Percentiles rank a stretch among this genome's conserved stretches.
These are phyloP conservation scores for Gossypioides kirkii DNA, from an alignment of 345 rosid genomes.

Conservation along the genomic window DNA sequence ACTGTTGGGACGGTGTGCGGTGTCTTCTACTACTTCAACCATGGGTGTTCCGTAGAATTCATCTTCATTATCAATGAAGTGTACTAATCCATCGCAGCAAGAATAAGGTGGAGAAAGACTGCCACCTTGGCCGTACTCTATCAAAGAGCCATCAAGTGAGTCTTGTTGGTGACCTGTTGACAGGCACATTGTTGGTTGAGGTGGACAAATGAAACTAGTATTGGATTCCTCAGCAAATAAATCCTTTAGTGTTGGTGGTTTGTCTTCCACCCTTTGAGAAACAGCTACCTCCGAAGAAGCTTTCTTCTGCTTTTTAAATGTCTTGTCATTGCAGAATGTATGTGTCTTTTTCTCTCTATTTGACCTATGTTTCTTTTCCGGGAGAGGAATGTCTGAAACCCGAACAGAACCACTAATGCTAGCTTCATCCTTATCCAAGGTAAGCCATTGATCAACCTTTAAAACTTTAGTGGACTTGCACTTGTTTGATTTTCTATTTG, in stretches of 20 bases:
- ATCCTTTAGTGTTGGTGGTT: constrained; percentile 34
- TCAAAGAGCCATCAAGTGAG: constrained; percentile 9
- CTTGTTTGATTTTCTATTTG: constrained; percentile 12
- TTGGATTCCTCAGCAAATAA: constrained; percentile 37
- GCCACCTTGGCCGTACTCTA: constrained; percentile 15
- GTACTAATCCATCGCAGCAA: constrained; percentile 17
- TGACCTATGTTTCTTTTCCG: constrained; percentile 20
- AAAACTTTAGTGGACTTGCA: constrained; percentile 24
- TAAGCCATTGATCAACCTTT: constrained; percentile 46
- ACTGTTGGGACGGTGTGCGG: constrained; percentile 9
- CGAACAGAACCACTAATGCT: constrained; percentile 19
- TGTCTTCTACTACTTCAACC: constrained; percentile 17
- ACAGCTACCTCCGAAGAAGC: constrained; percentile 15
- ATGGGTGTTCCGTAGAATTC: constrained; percentile 1
- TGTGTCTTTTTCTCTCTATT: constrained; percentile 16
- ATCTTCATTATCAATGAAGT: constrained; percentile 16
- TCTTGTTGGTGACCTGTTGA: constrained; percentile 17
- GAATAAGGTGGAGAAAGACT: constrained; percentile 21
- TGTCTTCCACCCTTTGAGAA: constrained; percentile 24
- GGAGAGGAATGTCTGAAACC: constrained; percentile 30
- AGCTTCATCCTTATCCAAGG: constrained; percentile 27
- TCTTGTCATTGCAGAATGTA: constrained; percentile 13
- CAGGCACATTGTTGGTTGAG: constrained; percentile 27
- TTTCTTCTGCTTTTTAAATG: constrained; percentile 15
- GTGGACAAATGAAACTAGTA: constrained; percentile 9